Percentiles rank a stretch among this genome's conserved stretches.
Evolutionary conservation across 202 grass and related monocot genomes (phyloP).

Genomic region (Setaria italica): DNA sequence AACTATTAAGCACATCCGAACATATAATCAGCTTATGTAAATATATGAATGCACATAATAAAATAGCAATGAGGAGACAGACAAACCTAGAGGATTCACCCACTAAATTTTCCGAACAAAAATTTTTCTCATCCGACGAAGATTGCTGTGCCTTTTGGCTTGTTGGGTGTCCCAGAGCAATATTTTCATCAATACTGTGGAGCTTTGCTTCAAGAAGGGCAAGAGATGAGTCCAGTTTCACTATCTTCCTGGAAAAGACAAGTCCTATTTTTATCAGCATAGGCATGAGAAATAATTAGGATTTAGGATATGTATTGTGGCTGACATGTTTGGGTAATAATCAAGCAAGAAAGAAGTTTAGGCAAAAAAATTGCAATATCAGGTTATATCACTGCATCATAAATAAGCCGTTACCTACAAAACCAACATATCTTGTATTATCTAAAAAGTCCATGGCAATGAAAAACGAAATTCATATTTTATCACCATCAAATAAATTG

Average conservation of each 20-base stretch:
- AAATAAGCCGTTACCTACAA: background rate
- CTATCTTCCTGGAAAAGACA: constrained; percentile 41
- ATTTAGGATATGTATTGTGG: background rate
- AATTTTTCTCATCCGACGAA: background rate
- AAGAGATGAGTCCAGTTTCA: constrained; percentile 50
- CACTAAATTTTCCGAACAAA: background rate
- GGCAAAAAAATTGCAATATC: background rate
- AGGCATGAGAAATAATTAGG: background rate
- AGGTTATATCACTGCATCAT: too few species aligned
- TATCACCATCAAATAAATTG: background rate
- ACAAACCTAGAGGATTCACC: constrained; percentile 57
- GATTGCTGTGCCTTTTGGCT: constrained; percentile 1
- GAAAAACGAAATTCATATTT: background rate
- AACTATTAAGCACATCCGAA: background rate
- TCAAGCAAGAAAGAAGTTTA: constrained; percentile 6
- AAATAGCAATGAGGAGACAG: background rate
- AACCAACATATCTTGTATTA: background rate
- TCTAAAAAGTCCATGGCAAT: background rate
- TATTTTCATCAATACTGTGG: constrained; percentile 35
- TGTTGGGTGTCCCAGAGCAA: background rate
- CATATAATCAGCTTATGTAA: background rate
- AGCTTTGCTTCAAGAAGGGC: constrained; percentile 52
- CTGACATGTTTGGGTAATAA: background rate
- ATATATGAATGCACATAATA: background rate
- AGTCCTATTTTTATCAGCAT: background rate